Evolutionary conservation across 805 yeast species (phyloP), one percentile per base, ranked within the genome.

Genomic region (Candida silvatica): DNA sequence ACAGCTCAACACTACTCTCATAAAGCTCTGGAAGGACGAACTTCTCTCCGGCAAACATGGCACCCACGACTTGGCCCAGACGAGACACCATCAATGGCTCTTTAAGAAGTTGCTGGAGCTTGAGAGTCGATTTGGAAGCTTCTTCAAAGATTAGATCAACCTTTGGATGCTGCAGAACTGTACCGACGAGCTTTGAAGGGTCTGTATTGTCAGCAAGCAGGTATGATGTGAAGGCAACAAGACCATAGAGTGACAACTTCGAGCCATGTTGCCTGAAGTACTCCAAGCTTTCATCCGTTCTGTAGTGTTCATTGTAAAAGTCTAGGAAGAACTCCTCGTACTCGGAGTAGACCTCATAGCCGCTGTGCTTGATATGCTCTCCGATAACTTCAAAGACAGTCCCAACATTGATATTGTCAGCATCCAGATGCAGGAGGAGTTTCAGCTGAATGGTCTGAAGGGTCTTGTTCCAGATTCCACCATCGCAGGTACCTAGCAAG

Each of bases 391-490:
- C 46, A 19, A 71, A 35, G 34, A 61, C 43, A 1, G 50, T 42
- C 16, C 48, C 39, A 24, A 67, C 45, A 4, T 43, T 34, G 7
- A 49, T 39, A 1, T 48, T 43, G 6, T 53, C 39, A 0, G 56
- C 42, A 28, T 66, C 52, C 27, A 67, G 52, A 42, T 62, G 59
- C 12, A 68, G 51, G 22, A 77, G 38, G 6, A 74, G 46, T 36
- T 62, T 61, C 36, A 80, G 49, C 40, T 68, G 65, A 23, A 75
- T 52, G 0, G 78, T 66, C 44, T 79, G 85, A 7, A 66, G 42
- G 3, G 71, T 52, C 0, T 52, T 64, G 36, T 72, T 68, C 38
- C 66, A 69, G 4, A 86, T 54, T 3, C 62, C 70, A 16, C 61
- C 58, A 36, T 61, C 64, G 6, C 56, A 42, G 31, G 36, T 31